Percentiles rank a stretch among this genome's conserved stretches.
phyloP scores from a whole-genome alignment of 495 filamentous ascomycete species.

The Hypoxylon lenormandii region DNA sequence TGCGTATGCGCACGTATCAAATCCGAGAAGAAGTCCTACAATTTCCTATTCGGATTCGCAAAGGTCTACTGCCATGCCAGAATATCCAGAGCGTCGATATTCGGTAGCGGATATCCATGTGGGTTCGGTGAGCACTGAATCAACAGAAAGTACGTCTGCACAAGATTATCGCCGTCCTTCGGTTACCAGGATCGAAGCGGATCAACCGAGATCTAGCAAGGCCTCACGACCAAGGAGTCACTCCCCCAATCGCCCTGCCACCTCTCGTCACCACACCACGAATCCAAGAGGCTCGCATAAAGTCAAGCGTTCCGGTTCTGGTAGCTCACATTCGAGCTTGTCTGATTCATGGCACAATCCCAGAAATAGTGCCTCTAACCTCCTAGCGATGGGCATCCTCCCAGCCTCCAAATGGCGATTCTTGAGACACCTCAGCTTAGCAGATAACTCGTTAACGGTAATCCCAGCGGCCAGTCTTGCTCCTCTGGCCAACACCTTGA shows the following conservation, averaged over 20 bases:
- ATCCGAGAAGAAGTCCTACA: slow-evolving; percentile 67
- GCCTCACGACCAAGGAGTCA: slow-evolving; percentile 72
- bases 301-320: slow-evolving; percentile 85
- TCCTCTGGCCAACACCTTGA: slow-evolving; percentile 85
- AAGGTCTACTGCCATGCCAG: slow-evolving; percentile 70
- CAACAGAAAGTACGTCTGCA: slow-evolving; percentile 49
- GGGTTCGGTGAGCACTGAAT: slow-evolving; percentile 61
- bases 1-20: slow-evolving; percentile 71
- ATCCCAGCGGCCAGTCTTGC: slow-evolving; percentile 77
- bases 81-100: slow-evolving; percentile 69
- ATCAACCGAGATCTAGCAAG: slow-evolving; percentile 56
- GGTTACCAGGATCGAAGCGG: slow-evolving; percentile 54
- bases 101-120: slow-evolving; percentile 60
- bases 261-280: slow-evolving; percentile 74
- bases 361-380: slow-evolving; percentile 76
- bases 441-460: slow-evolving; percentile 87
- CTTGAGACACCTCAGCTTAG: slow-evolving; percentile 86
- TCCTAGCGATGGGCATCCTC: slow-evolving; percentile 72
- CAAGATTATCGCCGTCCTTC: slow-evolving; percentile 57
- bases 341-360: slow-evolving; percentile 73
- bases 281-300: slow-evolving; percentile 73
- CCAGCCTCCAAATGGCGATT: slow-evolving; percentile 93
- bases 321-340: slow-evolving; percentile 89
- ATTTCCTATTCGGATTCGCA: slow-evolving; percentile 68
- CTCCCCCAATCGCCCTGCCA: slow-evolving; percentile 80